Evolutionary conservation across 2,329 filamentous ascomycete species (phyloP).

Genomic region (Sphaerulina populicola): DNA sequence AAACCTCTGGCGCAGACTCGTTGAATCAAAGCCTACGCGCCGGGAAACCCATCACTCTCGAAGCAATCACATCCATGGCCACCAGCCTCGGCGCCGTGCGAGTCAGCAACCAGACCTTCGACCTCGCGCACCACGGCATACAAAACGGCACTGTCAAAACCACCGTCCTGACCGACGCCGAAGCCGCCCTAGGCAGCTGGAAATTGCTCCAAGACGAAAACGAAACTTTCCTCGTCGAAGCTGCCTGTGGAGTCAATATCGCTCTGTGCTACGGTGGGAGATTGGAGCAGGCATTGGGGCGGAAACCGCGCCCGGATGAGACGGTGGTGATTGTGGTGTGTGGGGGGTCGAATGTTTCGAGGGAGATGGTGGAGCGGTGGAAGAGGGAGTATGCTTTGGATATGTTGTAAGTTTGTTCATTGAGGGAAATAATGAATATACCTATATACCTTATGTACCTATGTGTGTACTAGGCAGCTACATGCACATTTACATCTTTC

Average conservation of each 20-base stretch:
- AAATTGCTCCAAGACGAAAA: constrained; percentile 73
- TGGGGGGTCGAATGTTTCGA: constrained; percentile 51
- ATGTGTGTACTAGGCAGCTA: no score
- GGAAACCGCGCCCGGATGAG: constrained; percentile 42
- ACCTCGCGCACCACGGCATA: constrained; percentile 45
- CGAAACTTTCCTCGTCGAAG: constrained; percentile 60
- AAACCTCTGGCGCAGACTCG: constrained; percentile 66
- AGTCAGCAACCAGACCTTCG: constrained; percentile 61
- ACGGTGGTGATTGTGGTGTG: constrained; percentile 78
- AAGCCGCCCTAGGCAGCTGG: constrained; percentile 70
- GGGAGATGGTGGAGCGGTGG: constrained; percentile 45
- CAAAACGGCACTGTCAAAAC: constrained; percentile 46
- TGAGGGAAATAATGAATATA: not conserved
- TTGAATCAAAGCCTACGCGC: constrained; percentile 55
- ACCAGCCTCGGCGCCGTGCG: constrained; percentile 63
- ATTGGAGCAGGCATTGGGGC: constrained; percentile 51
- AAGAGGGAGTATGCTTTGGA: constrained; percentile 30
- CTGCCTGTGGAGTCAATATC: constrained; percentile 74
- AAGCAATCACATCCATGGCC: constrained; percentile 66
- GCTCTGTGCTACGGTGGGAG: constrained; percentile 58
- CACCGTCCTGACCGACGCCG: constrained; percentile 61
- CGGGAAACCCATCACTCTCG: constrained; percentile 49
- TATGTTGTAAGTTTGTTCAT: not conserved
- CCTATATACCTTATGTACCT: no score
- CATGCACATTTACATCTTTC: no score